These are phyloP conservation scores for Lignosus rhinocerotis DNA, from an alignment of 1,284 basidiomycete genomes.

Conservation along the genomic window DNA sequence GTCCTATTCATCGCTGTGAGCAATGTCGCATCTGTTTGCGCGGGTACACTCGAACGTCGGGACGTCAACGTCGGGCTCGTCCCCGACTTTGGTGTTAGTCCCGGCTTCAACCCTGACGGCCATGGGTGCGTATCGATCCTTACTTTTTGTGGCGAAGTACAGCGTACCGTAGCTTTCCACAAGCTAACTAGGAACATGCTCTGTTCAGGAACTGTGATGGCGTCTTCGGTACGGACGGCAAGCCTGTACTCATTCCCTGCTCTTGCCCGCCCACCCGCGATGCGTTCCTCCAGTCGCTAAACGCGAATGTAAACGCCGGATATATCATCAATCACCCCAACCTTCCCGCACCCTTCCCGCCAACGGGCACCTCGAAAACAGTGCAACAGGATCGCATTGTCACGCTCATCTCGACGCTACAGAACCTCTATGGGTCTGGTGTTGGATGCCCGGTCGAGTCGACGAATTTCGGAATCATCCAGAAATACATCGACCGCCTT, in stretches of 20 bases:
- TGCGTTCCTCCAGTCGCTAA: not conserved
- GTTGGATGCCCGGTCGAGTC: not conserved
- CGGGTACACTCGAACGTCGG: slow-evolving; percentile 43
- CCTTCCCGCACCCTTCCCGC: not conserved
- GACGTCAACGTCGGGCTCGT: slow-evolving; percentile 51
- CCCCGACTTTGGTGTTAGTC: slow-evolving; percentile 45
- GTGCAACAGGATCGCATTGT: not conserved
- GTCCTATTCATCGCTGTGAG: slow-evolving; percentile 34
- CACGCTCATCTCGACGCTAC: not conserved
- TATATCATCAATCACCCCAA: not conserved
- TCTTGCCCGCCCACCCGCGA: not conserved
- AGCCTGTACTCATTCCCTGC: slow-evolving; percentile 14
- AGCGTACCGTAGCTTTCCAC: not conserved
- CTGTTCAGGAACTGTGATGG: not conserved
- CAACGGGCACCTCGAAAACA: not conserved
- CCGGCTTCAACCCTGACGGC: not conserved
- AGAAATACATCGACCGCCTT: not conserved
- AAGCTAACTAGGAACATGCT: not conserved
- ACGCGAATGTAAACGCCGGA: not conserved
- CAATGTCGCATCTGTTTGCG: slow-evolving; percentile 38
- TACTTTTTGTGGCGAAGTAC: not conserved
- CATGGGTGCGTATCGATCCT: not conserved
- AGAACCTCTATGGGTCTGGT: not conserved
- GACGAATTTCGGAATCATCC: not conserved
- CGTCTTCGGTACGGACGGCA: slow-evolving; percentile 18